phyloP scores from a whole-genome alignment of 495 filamentous ascomycete species.

The Aspergillus ostianus region DNA sequence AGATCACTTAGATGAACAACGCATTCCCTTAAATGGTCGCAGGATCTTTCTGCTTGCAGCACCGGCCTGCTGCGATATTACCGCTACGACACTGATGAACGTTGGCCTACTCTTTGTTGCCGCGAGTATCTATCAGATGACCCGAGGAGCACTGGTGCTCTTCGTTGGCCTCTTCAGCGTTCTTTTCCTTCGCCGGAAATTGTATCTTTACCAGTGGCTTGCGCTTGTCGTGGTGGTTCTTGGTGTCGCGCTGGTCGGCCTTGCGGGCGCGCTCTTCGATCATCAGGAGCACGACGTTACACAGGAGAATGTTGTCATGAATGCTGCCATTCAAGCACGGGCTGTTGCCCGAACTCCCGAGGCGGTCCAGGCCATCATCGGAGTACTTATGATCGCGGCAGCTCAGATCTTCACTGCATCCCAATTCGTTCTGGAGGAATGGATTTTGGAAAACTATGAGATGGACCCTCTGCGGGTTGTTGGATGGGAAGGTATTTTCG shows the following conservation, averaged over 20 bases:
- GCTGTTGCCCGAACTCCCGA: slow-evolving; percentile 48
- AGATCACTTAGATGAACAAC: slow-evolving; percentile 41
- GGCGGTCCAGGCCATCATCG: slow-evolving; percentile 70
- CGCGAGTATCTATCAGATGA: slow-evolving; percentile 98
- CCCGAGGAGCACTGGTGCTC: slow-evolving; percentile 85
- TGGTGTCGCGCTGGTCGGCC: slow-evolving; percentile 85
- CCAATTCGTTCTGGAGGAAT: slow-evolving; percentile 95
- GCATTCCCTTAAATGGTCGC: slow-evolving; percentile 64
- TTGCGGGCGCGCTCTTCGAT: slow-evolving; percentile 78
- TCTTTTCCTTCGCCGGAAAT: slow-evolving; percentile 73
- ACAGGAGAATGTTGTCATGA: slow-evolving; percentile 30
- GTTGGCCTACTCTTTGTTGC: slow-evolving; percentile 90
- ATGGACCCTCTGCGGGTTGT: slow-evolving; percentile 90
- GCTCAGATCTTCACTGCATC: slow-evolving; percentile 96
- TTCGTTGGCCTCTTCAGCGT: slow-evolving; percentile 97
- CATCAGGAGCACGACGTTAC: slow-evolving; percentile 45
- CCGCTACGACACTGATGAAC: slow-evolving; percentile 96
- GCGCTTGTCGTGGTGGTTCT: slow-evolving; percentile 81
- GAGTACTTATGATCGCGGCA: slow-evolving; percentile 82
- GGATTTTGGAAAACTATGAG: slow-evolving; percentile 83
- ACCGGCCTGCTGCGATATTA: slow-evolving; percentile 90
- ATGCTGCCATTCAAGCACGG: slow-evolving; percentile 25
- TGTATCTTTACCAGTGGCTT: slow-evolving; percentile 85
- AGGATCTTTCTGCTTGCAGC: slow-evolving; percentile 75
- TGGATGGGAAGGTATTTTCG: slow-evolving; percentile 94